Base-by-base conservation (phyloP, 2,329 filamentous ascomycete genomes). In the Gnomoniopsis sp. region DNA sequence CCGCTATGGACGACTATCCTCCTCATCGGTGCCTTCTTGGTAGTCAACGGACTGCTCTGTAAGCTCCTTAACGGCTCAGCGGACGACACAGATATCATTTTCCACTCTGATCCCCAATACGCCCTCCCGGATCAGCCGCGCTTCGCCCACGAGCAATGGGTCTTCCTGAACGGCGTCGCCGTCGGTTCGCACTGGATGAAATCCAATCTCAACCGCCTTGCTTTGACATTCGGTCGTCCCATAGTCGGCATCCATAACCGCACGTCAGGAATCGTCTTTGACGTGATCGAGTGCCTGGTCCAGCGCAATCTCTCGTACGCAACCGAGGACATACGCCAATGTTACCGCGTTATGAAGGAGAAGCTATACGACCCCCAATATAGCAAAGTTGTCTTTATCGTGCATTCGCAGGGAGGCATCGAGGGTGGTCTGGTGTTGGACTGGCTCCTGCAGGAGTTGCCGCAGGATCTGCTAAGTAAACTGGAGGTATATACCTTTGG, bases 401-500 rank as follows among this genome's bases (percentile, higher is more conserved):
- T 89, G 41, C 90, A 95, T 70, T 90, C 87, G 1, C 90, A 93
- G 70, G 90, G 90, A 3, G 89, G 82, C 15, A 90, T 93, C 53
- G 86, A 91, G 67, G 87, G 86, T 2, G 82, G 88, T 3, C 74
- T 92, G 57, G 85, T 90, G 6, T 72, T 93, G 7, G 90, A 95
- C 72, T 90, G 89, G 87, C 78, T 93, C 2, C 77, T 92, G 1
- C 85, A 88, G 62, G 89, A 92, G 67, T 73, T 91, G 14, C 83
- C 88, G 0, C 84, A 86, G 58, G 80, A 87, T 62, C 74, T 88
- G 3, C 75, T 91, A 6, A 72, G 77, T 2, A 89, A 91, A 65
- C 78, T 92, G 0, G 89, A 93, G 71, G 82, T 93, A 2, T 88
- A 87, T 71, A 93, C 89, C 0, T 93, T 93, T 69, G 90, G 88